Conservation (phyloP, 2,329 filamentous ascomycete species). For the Alternaria triticina region DNA sequence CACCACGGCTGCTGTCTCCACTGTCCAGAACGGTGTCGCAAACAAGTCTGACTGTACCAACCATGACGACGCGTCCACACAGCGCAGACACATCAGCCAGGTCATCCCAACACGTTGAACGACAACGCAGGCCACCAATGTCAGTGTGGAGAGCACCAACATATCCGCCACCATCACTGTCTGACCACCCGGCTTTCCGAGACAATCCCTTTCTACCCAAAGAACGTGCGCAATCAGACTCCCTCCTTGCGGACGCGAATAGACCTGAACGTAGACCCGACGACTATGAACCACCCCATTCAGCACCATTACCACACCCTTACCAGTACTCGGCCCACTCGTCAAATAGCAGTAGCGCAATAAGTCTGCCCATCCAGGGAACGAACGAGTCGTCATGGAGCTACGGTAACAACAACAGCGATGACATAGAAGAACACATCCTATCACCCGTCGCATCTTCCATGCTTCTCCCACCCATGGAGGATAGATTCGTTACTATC, state of each 20-base stretch:
- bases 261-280: neutral
- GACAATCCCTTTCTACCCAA: neutral
- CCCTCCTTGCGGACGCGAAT: constrained; percentile 11
- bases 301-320: neutral
- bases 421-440: neutral
- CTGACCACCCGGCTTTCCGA: constrained; percentile 7
- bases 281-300: neutral
- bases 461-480: neutral
- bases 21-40: constrained; percentile 1
- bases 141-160: constrained; percentile 17
- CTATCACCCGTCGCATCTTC: neutral
- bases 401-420: constrained; percentile 18
- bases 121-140: constrained; percentile 22
- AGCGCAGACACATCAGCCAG: neutral
- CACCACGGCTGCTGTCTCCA: constrained; percentile 9
- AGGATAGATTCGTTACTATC: neutral
- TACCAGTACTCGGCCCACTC: neutral
- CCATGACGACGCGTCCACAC: neutral
- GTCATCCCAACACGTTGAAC: constrained; percentile 6
- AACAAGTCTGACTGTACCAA: constrained; percentile 6
- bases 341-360: constrained; percentile 20
- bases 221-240: neutral
- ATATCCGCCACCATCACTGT: constrained; percentile 2
- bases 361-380: constrained; percentile 29
- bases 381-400: constrained; percentile 21